Evolutionary conservation across 805 yeast species (phyloP), one percentile per base, ranked within the genome.

Genomic region (Lachancea meyersii): DNA sequence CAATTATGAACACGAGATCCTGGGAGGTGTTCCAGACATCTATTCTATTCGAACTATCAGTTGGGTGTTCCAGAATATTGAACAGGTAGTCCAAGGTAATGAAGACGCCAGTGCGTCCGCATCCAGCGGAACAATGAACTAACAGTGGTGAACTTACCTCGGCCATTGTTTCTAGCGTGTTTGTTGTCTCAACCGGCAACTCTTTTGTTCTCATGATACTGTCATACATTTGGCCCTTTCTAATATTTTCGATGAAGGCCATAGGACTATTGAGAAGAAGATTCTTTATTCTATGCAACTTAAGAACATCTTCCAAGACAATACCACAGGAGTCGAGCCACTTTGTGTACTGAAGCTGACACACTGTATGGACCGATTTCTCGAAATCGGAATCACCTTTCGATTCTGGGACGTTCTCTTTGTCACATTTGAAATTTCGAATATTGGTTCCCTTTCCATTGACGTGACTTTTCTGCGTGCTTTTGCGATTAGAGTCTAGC

Each of bases 81-180:
- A 68, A 52, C 4, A 70, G 38, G 42, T 65, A 72, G 54, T 86
- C 93, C 31, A 83, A 63, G 0, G 87, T 76, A 38, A 86, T 77
- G 53, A 79, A 84, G 0, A 95, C 87, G 1, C 98, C 97, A 0
- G 97, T 86, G 45, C 98, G 71, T 6, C 98, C 98, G 53, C 94
- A 89, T 0, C 98, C 98, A 0, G 98, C 97, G 3, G 96, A 86
- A 56, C 98, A 91, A 61, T 93, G 97, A 9, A 82, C 82, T 38
- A 86, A 58, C 4, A 80, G 65, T 13, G 91, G 88, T 1, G 58
- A 44, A 5, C 35, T 31, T 2, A 14, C 35, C 8, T 46, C 43
- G 4, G 1, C 54, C 48, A 31, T 16, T 52, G 51, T 4, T 19
- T 38, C 27, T 35, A 38, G 3, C 6, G 34, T 23, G 31, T 16